Evolutionary conservation across 1,139 yeast species (phyloP).

Genomic region (Debaryomyces singareniensis): DNA sequence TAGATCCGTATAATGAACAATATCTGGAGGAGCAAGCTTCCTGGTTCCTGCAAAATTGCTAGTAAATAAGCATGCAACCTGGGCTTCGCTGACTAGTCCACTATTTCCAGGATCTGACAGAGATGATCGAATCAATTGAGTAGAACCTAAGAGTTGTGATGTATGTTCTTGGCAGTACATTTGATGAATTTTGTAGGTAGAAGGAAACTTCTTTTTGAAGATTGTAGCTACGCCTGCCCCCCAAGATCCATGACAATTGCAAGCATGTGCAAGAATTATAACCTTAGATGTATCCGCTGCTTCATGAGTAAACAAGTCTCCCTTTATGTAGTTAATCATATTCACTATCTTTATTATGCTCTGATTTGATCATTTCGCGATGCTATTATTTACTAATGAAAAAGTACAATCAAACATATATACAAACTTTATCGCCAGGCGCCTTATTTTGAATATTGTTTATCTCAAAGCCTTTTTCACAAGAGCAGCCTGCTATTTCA

Average conservation of each 20-base stretch:
- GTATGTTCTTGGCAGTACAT: conserved; percentile 37
- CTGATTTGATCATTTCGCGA: neutral
- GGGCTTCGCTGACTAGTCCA: conserved; percentile 14
- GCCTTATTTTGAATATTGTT: conserved; percentile 36
- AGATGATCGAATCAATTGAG: conserved; percentile 38
- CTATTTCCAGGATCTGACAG: conserved; percentile 22
- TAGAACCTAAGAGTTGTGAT: conserved; percentile 45
- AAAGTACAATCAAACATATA: conserved; percentile 4
- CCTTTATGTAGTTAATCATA: conserved; percentile 46
- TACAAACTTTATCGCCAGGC: conserved; percentile 31
- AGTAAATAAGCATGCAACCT: conserved; percentile 64
- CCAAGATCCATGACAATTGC: conserved; percentile 78
- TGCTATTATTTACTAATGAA: neutral
- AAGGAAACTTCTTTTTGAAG: conserved; percentile 46
- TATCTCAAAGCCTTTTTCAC: conserved; percentile 38
- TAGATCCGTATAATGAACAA: conserved; percentile 40
- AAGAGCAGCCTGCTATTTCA: conserved; percentile 38
- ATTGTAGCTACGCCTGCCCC: conserved; percentile 74
- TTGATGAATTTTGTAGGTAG: conserved; percentile 41
- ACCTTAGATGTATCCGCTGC: conserved; percentile 14
- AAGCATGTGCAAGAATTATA: conserved; percentile 61
- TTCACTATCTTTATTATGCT: neutral
- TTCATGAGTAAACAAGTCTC: conserved; percentile 49
- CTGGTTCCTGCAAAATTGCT: conserved; percentile 39
- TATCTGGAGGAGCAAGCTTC: conserved; percentile 24